These are phyloP conservation scores for Podospora didyma DNA, from an alignment of 495 filamentous ascomycete genomes.

Conservation along the genomic window DNA sequence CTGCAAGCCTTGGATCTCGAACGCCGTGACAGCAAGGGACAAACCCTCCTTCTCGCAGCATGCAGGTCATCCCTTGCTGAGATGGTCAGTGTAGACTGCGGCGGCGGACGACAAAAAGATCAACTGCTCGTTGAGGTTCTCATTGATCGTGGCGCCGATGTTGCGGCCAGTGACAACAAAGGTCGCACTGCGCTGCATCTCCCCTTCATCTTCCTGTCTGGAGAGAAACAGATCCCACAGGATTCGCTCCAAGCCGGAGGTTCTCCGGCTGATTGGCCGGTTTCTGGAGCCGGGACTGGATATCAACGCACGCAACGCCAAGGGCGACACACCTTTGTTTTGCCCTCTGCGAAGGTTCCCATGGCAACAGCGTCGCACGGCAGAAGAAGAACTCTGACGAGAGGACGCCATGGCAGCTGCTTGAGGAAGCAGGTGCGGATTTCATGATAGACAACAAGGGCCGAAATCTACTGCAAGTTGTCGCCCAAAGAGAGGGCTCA, in stretches of 20 bases:
- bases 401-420: not conserved
- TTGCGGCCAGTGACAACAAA: conserved; percentile 4
- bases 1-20: conserved; percentile 14
- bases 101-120: not conserved
- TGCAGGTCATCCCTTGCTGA: not conserved
- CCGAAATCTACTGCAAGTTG: conserved; percentile 16
- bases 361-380: not conserved
- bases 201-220: not conserved
- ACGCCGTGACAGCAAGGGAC: conserved; percentile 8
- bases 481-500: conserved; percentile 4
- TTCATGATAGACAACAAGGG: conserved; percentile 6
- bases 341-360: conserved; percentile 3
- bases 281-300: conserved; percentile 21
- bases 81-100: not conserved
- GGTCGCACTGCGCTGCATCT: conserved; percentile 16
- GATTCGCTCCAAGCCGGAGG: conserved; percentile 4
- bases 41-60: conserved; percentile 18
- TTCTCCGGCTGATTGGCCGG: conserved; percentile 10
- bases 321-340: conserved; percentile 32
- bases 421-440: conserved; percentile 10
- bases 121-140: conserved; percentile 6
- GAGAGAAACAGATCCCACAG: conserved; percentile 8
- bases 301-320: conserved; percentile 28
- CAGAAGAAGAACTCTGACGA: not conserved
- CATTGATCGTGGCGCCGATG: conserved; percentile 11